phyloP scores from a whole-genome alignment of 176 grass and related monocot species.

The Oryza longistaminata region DNA sequence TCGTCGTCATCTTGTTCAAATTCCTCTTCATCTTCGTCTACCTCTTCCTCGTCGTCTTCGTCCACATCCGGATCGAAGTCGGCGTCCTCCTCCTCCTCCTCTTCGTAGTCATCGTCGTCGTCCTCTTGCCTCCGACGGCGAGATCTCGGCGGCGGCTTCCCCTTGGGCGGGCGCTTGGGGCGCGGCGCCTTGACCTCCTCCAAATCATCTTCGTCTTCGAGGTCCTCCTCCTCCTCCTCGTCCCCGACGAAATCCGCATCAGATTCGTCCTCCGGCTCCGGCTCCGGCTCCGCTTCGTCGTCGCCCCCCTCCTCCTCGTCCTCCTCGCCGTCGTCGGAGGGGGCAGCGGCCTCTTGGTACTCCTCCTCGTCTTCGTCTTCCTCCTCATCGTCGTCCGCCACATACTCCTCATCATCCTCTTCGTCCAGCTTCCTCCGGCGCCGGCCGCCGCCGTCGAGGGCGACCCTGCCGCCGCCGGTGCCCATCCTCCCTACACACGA shows the following conservation, averaged over 20 bases:
- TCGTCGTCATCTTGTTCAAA: slow-evolving; percentile 39
- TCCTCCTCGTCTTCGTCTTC: slow-evolving; percentile 32
- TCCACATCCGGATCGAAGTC: slow-evolving; percentile 48
- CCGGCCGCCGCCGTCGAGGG: slow-evolving; percentile 21
- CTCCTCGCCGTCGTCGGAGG: not conserved
- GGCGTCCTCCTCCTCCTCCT: slow-evolving; percentile 41
- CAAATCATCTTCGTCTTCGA: slow-evolving; percentile 45
- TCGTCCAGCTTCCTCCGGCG: slow-evolving; percentile 29
- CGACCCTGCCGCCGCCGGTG: slow-evolving; percentile 42
- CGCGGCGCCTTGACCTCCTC: not conserved
- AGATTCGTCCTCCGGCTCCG: not conserved
- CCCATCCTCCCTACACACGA: slow-evolving; percentile 41
- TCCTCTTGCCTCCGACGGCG: slow-evolving; percentile 27
- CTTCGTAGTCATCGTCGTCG: slow-evolving; percentile 34
- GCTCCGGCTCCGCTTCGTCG: not conserved
- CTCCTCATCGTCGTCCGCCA: slow-evolving; percentile 45
- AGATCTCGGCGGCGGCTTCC: slow-evolving; percentile 28
- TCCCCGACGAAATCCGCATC: slow-evolving; percentile 17
- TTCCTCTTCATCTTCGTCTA: not conserved
- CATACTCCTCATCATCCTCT: slow-evolving; percentile 50
- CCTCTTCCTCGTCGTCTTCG: slow-evolving; percentile 25
- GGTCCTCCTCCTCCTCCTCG: not conserved
- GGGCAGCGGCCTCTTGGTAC: slow-evolving; percentile 33
- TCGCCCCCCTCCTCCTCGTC: not conserved
- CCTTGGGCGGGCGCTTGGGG: not conserved